Evolutionary conservation across 257 asterid genomes (phyloP).

Genomic region (Asclepias syriaca): DNA sequence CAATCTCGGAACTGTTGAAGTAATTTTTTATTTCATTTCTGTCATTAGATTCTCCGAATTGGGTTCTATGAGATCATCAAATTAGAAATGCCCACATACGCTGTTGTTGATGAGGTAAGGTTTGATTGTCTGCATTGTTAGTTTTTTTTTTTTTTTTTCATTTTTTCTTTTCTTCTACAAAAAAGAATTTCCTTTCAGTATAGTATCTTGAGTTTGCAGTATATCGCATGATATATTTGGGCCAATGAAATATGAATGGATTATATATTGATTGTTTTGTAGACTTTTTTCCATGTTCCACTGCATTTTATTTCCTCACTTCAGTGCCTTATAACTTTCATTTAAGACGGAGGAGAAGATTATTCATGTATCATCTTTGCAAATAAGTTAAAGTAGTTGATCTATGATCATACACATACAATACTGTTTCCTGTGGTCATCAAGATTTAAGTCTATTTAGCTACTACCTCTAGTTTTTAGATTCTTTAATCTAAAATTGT

Average conservation of each 20-base stretch:
- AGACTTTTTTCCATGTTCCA: not conserved
- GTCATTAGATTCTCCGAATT: slow-evolving; percentile 77
- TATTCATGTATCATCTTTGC: not conserved
- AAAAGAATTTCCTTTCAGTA: not conserved
- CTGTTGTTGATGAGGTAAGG: slow-evolving; percentile 88
- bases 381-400: not conserved
- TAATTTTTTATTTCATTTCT: slow-evolving; percentile 13
- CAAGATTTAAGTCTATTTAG: not conserved
- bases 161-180: slow-evolving; percentile 5
- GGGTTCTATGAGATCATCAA: slow-evolving; percentile 87
- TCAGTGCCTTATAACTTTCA: not conserved
- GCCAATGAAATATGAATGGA: not conserved
- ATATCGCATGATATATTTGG: not conserved
- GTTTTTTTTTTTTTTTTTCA: not conserved
- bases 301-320: not conserved
- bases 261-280: not conserved
- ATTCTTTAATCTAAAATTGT: slow-evolving; percentile 10
- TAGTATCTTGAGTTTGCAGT: not conserved
- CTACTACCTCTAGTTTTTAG: not conserved
- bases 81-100: slow-evolving; percentile 90
- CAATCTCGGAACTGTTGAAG: not conserved
- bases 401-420: not conserved
- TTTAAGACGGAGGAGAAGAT: not conserved
- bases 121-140: not conserved
- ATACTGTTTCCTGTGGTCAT: not conserved